Conservation (phyloP, 257 asterid species). For the Coffea eugenioides region DNA sequence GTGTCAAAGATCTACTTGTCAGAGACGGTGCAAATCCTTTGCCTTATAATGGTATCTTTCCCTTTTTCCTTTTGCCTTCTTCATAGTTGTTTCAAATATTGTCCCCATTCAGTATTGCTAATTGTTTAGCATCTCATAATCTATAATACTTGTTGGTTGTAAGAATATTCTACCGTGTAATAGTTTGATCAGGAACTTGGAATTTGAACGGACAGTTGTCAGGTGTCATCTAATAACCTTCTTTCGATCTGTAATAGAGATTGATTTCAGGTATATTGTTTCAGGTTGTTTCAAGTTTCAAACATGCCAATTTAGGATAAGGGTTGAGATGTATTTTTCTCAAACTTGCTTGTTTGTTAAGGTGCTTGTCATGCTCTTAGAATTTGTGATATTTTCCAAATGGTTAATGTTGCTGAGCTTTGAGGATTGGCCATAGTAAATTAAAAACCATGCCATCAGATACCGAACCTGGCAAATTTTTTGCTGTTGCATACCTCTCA, state of each 20-base stretch:
- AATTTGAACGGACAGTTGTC: not conserved
- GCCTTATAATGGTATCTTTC: constrained; percentile 23
- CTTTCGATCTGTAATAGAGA: not conserved
- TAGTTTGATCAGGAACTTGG: not conserved
- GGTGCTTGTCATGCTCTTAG: not conserved
- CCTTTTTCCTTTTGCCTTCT: constrained; percentile 4
- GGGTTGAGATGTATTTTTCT: not conserved
- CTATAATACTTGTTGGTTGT: no score
- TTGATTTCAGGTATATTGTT: not conserved
- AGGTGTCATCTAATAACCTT: not conserved
- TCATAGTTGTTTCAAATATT: no score
- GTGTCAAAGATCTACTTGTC: constrained; percentile 35
- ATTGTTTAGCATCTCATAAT: no score
- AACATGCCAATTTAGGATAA: not conserved
- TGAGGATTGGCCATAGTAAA: not conserved
- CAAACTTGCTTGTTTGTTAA: not conserved
- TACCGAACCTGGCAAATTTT: not conserved
- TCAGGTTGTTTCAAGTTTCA: not conserved
- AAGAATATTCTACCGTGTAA: no score
- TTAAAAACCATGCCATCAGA: not conserved
- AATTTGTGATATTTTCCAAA: not conserved
- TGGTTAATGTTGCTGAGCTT: not conserved
- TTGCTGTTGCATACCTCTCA: not conserved
- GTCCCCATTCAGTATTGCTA: no score
- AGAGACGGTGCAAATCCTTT: constrained; percentile 42